A percentile compares a stretch with the other conserved stretches of the same genome.
Conservation (phyloP, 106 monocot genomes). For the Dendrobium chrysotoxum region DNA sequence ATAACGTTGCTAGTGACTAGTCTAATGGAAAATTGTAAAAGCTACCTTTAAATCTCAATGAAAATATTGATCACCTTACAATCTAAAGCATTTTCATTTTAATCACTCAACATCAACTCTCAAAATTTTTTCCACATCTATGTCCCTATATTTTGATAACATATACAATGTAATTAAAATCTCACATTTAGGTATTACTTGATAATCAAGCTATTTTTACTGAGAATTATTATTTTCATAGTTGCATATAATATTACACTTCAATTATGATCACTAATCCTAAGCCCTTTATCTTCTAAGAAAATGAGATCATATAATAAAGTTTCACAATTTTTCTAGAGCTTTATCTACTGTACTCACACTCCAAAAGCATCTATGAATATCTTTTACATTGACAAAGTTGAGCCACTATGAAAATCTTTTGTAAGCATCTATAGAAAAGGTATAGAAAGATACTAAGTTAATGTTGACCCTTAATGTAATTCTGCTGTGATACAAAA, state of each 20-base stretch:
- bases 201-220: neutral
- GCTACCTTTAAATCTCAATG: neutral
- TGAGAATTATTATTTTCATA: neutral
- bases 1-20: neutral
- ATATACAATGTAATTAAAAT: neutral
- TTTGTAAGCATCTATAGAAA: too few species aligned
- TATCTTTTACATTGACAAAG: too few species aligned
- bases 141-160: neutral
- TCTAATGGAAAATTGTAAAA: neutral
- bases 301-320: neutral
- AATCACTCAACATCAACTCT: neutral
- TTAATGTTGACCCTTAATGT: too few species aligned
- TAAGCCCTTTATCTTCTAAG: neutral
- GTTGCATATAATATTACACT: neutral
- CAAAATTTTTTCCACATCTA: neutral
- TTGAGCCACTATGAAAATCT: too few species aligned
- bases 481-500: too few species aligned
- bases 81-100: neutral
- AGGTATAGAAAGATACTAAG: too few species aligned
- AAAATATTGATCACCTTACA: neutral
- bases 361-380: too few species aligned
- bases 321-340: neutral
- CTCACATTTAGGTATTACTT: neutral
- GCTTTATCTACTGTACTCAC: neutral
- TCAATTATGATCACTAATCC: neutral